phyloP scores from a whole-genome alignment of 139 green algal species.

The Picochlorum costavermella region DNA sequence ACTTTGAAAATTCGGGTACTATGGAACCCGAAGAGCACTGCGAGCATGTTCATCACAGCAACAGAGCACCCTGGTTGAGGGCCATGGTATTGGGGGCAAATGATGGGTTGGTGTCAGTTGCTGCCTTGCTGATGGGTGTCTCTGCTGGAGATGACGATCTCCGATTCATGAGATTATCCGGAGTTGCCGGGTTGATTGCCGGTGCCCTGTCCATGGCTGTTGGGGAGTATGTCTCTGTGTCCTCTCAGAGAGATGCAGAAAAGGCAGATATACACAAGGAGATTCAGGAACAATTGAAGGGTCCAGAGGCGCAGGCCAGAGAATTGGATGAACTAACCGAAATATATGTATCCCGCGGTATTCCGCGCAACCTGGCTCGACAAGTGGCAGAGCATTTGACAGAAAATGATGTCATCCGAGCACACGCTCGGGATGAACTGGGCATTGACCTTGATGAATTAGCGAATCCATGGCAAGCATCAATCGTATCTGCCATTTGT shows the following conservation, averaged over 20 bases:
- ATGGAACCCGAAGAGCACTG: constrained; percentile 12
- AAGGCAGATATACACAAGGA: constrained; percentile 78
- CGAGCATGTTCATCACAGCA: constrained; percentile 32
- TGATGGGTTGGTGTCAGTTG: constrained; percentile 55
- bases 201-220: constrained; percentile 49
- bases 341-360: constrained; percentile 63
- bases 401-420: constrained; percentile 66
- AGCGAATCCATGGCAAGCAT: constrained; percentile 64
- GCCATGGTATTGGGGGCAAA: constrained; percentile 50
- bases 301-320: constrained; percentile 33
- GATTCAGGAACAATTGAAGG: constrained; percentile 48
- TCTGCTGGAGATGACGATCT: constrained; percentile 25
- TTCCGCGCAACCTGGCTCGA: constrained; percentile 48
- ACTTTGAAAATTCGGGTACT: neutral
- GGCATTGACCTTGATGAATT: constrained; percentile 86
- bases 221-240: constrained; percentile 69
- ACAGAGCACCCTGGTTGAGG: constrained; percentile 42
- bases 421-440: constrained; percentile 80
- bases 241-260: constrained; percentile 51
- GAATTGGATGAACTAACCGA: constrained; percentile 68
- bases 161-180: constrained; percentile 43
- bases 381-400: constrained; percentile 45
- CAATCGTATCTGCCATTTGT: constrained; percentile 41
- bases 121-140: constrained; percentile 62
- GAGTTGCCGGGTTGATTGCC: constrained; percentile 55